phyloP scores from a whole-genome alignment of 768 basidiomycete species.

The Phaeotremella fagi region DNA sequence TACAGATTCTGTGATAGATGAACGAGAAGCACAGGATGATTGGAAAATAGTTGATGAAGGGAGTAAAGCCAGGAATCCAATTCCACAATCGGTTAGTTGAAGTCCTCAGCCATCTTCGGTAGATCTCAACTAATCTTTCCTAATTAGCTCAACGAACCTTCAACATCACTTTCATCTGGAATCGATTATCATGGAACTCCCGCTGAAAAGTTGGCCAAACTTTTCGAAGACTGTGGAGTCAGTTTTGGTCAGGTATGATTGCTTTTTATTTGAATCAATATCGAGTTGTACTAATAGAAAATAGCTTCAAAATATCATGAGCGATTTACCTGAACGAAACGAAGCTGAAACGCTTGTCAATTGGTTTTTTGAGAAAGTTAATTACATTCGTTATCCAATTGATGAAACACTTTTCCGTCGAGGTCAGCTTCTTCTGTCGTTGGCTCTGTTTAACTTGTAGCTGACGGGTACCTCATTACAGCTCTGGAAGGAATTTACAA shows the following conservation, averaged over 20 bases:
- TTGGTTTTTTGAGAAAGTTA: constrained; percentile 61
- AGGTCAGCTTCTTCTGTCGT: not conserved
- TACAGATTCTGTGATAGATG: too few relatives aligned
- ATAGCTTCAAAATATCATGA: constrained; percentile 79
- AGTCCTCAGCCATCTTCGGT: not conserved
- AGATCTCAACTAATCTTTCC: not conserved
- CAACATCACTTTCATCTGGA: constrained; percentile 22
- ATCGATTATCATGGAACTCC: constrained; percentile 50
- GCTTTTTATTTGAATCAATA: constrained; percentile 83
- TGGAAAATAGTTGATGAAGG: constrained; percentile 24
- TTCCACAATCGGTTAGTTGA: constrained; percentile 32
- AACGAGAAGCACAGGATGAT: constrained; percentile 8
- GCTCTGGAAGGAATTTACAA: constrained; percentile 13
- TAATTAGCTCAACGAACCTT: not conserved
- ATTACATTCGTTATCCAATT: constrained; percentile 88
- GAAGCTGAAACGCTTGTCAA: constrained; percentile 71
- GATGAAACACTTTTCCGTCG: constrained; percentile 73
- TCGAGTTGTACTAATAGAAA: constrained; percentile 67
- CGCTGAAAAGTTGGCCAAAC: constrained; percentile 66
- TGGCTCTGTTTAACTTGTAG: constrained; percentile 42
- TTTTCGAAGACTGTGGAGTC: constrained; percentile 87
- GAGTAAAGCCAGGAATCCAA: constrained; percentile 26
- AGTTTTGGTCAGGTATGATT: constrained; percentile 67
- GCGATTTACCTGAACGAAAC: constrained; percentile 72
- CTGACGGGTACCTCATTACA: not conserved